Base-by-base conservation (phyloP, 495 filamentous ascomycete genomes). In the Aspergillus affinis region DNA sequence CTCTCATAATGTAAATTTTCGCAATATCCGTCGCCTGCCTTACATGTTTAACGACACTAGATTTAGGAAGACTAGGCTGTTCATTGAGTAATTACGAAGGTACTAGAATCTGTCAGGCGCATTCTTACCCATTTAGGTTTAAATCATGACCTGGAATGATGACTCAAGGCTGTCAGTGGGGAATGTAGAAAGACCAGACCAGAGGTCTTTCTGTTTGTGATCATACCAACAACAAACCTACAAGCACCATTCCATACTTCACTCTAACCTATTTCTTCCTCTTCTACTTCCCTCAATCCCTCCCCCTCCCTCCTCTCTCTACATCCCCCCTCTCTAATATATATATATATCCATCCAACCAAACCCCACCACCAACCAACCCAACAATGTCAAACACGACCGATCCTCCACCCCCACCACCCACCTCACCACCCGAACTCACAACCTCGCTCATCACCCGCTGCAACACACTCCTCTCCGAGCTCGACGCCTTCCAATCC, bases 401-500 rank as follows among this genome's bases (percentile, higher is more conserved):
- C 55, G 17, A 21, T 20, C n/a, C 53, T 18, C 23, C 13, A 21
- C 13, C 36, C 21, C 44, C 26, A 21, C 56, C 4, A 51, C 50
- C 17, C 41, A 15, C 30, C 26, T 30, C 15, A 17, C 26, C 32
- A 44, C 18, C 36, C 27, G n/a, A 54, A 49, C 59, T 69, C 27
- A 72, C 71, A 6, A 51, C 56, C 21, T 48, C 66, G 12, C 75
- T 82, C 15, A 63, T 77, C 9, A 55, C 71, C 32, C 74, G 75
- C 76, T 81, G 80, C 63, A 65, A 62, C 6, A 51, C 60, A 6
- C 69, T 86, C 9, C 70, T 84, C 30, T 51, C 66, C 13, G 82
- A 85, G 51, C 59, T 86, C 19, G 77, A 81, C 54, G 61, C 75
- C 32, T 78, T 84, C 51, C 73, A 79, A 55, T 50, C 61, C 32